These are phyloP conservation scores for Colletotrichum costaricense DNA, from an alignment of 2,329 filamentous ascomycete genomes.

Conservation along the genomic window DNA sequence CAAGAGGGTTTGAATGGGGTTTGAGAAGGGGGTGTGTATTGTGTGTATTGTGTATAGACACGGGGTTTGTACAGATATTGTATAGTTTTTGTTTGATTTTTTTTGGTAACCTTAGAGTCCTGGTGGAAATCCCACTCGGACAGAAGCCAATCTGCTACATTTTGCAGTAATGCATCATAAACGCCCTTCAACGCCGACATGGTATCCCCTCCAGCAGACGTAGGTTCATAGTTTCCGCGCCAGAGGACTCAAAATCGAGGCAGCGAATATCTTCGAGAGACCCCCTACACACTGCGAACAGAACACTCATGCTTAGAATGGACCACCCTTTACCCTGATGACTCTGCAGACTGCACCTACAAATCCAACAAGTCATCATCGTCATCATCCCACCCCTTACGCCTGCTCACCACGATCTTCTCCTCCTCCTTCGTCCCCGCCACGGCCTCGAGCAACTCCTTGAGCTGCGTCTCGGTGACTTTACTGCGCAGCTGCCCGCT, in stretches of 20 bases:
- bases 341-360: conserved; percentile 41
- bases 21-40: neutral
- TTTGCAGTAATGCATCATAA: conserved; percentile 27
- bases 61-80: conserved; percentile 18
- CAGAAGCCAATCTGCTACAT: conserved; percentile 18
- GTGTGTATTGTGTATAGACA: neutral
- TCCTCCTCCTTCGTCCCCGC: conserved; percentile 82
- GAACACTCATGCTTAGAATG: neutral
- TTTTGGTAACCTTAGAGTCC: neutral
- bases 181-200: conserved; percentile 32
- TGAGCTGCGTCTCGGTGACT: conserved; percentile 92
- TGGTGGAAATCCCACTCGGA: conserved; percentile 7
- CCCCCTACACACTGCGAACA: neutral
- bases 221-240: neutral
- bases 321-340: too few species aligned
- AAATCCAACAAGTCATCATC: conserved; percentile 81
- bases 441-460: conserved; percentile 87
- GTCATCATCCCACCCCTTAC: conserved; percentile 88
- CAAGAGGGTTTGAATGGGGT: conserved; percentile 55
- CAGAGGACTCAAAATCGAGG: neutral
- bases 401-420: conserved; percentile 87
- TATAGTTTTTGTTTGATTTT: conserved; percentile 7
- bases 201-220: neutral
- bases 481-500: conserved; percentile 87
- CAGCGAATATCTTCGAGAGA: neutral